Percentiles rank a stretch among this genome's conserved stretches.
These are phyloP conservation scores for Sordariomycetes sp. DNA, from an alignment of 2,329 filamentous ascomycete species.

Conservation along the genomic window DNA sequence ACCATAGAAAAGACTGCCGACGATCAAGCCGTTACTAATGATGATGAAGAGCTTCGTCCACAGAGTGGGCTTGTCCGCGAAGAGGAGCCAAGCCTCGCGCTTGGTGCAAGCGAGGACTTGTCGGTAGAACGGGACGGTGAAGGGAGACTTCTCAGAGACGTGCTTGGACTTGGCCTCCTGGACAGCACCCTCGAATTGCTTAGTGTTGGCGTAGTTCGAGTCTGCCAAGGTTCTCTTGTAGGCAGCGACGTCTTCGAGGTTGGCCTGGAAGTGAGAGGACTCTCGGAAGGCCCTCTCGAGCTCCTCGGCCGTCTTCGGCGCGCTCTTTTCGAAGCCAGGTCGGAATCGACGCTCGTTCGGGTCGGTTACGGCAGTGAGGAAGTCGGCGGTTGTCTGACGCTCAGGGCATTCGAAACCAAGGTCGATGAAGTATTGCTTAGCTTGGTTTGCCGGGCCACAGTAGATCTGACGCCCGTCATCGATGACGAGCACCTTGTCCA, in stretches of 20 bases:
- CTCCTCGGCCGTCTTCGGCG: constrained; percentile 60
- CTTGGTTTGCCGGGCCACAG: constrained; percentile 52
- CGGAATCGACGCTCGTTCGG: constrained; percentile 60
- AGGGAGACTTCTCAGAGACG: constrained; percentile 29
- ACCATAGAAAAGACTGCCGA: constrained; percentile 72
- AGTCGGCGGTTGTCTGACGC: constrained; percentile 65
- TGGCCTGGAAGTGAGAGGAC: constrained; percentile 48
- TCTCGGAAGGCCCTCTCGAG: constrained; percentile 56
- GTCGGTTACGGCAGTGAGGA: constrained; percentile 65
- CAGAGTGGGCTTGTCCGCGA: constrained; percentile 62
- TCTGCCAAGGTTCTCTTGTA: constrained; percentile 31
- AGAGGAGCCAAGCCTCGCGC: constrained; percentile 57
- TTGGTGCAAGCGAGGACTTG: constrained; percentile 63
- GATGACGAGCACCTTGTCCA: constrained; percentile 76
- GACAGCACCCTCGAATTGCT: constrained; percentile 58
- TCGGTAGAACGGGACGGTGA: constrained; percentile 64
- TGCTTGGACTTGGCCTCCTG: constrained; percentile 54
- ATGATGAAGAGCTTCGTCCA: constrained; percentile 77
- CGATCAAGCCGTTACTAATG: constrained; percentile 62
- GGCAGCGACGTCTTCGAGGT: constrained; percentile 49
- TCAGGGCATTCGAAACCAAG: constrained; percentile 65
- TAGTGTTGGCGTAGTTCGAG: constrained; percentile 51
- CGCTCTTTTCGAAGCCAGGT: constrained; percentile 50
- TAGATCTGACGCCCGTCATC: constrained; percentile 60
- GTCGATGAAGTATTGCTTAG: constrained; percentile 61